phyloP scores from a whole-genome alignment of 225 moss, liverwort and hornwort species.

The Thuidium tamariscinum region DNA sequence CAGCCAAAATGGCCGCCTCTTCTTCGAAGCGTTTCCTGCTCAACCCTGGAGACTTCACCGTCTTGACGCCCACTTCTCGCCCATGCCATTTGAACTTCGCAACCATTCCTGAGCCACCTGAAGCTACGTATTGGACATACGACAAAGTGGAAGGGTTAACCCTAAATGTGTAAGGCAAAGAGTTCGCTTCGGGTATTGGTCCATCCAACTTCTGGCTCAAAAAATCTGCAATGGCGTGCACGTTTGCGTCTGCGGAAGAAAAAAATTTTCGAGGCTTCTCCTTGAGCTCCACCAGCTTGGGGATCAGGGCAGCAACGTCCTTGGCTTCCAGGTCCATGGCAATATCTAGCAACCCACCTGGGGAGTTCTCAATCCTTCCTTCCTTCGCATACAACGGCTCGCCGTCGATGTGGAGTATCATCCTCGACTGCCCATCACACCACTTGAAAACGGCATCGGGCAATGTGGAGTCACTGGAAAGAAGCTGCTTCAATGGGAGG shows the following conservation, averaged over 20 bases:
- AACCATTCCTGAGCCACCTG: constrained; percentile 36
- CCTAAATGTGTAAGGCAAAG: constrained; percentile 28
- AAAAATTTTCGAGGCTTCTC: neutral
- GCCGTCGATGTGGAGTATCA: constrained; percentile 6
- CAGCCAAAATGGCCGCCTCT: constrained; percentile 35
- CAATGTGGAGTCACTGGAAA: neutral
- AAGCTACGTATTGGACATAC: constrained; percentile 8
- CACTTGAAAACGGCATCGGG: constrained; percentile 16
- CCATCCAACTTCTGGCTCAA: constrained; percentile 36
- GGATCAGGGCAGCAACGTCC: constrained; percentile 7
- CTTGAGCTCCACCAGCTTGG: constrained; percentile 15
- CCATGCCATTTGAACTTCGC: constrained; percentile 30
- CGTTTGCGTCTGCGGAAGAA: neutral
- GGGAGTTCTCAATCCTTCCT: neutral
- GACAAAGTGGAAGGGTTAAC: neutral
- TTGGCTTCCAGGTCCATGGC: constrained; percentile 3
- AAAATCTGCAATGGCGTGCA: constrained; percentile 19
- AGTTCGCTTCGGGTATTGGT: constrained; percentile 19
- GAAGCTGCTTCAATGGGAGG: neutral
- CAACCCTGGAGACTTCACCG: constrained; percentile 26
- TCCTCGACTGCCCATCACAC: constrained; percentile 8
- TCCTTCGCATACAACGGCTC: neutral
- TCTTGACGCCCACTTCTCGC: constrained; percentile 29
- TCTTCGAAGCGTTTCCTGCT: constrained; percentile 33
- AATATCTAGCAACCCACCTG: neutral